These are phyloP conservation scores for Kwoniella sp. DNA, from an alignment of 768 basidiomycete species.

Conservation along the genomic window DNA sequence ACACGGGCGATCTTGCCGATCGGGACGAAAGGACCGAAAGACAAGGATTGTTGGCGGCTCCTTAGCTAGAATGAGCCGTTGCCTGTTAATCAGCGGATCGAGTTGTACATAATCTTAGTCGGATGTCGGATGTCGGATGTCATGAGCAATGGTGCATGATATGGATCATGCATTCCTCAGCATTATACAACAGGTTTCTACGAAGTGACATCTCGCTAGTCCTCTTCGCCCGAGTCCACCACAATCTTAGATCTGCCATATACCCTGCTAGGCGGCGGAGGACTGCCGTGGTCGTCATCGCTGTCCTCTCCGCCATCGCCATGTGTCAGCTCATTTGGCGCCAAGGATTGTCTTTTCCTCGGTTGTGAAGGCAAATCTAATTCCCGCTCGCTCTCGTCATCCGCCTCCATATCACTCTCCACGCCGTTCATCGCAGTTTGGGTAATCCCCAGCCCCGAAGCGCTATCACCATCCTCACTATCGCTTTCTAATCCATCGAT, in stretches of 20 bases:
- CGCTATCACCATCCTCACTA: neutral
- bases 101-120: neutral
- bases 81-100: too few species aligned
- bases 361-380: neutral
- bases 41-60: neutral
- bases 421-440: neutral
- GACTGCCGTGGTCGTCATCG: neutral
- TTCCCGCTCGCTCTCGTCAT: neutral
- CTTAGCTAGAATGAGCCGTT: too few species aligned
- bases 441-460: neutral
- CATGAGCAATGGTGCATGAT: too few species aligned
- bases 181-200: neutral
- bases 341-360: slow-evolving; percentile 12
- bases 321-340: neutral
- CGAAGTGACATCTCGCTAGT: neutral
- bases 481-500: neutral
- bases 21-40: slow-evolving; percentile 5
- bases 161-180: neutral
- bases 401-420: neutral
- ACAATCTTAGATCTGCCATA: slow-evolving; percentile 1
- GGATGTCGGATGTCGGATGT: too few species aligned
- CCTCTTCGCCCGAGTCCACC: slow-evolving; percentile 16
- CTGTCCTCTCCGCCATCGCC: neutral
- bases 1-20: too few species aligned
- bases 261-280: neutral